A percentile compares a stretch with the other conserved stretches of the same genome.
These are phyloP conservation scores for Lactarius sp. DNA, from an alignment of 768 basidiomycete species.

Conservation along the genomic window DNA sequence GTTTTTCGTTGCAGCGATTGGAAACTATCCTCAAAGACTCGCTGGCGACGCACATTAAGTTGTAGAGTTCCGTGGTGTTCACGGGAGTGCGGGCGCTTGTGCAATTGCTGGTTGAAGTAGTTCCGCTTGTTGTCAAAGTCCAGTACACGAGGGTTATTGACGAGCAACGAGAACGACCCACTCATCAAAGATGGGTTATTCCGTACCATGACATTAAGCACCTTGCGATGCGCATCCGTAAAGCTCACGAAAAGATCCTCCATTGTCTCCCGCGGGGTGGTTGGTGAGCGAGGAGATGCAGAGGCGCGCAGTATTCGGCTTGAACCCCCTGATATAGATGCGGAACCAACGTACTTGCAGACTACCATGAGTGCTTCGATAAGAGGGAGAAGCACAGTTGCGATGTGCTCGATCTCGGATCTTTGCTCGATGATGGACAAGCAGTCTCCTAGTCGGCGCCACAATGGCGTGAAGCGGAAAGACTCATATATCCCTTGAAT, in stretches of 20 bases:
- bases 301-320: slow-evolving; percentile 56
- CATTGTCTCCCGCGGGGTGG: slow-evolving; percentile 69
- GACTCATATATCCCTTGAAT: slow-evolving; percentile 86
- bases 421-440: slow-evolving; percentile 77
- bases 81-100: slow-evolving; percentile 70
- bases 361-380: slow-evolving; percentile 99
- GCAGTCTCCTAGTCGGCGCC: slow-evolving; percentile 88
- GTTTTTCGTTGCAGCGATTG: slow-evolving; percentile 82
- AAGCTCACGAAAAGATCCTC: slow-evolving; percentile 90
- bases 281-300: slow-evolving; percentile 61
- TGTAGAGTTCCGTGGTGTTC: slow-evolving; percentile 83
- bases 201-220: slow-evolving; percentile 95
- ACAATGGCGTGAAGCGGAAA: slow-evolving; percentile 85
- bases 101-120: slow-evolving; percentile 89
- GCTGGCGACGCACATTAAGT: slow-evolving; percentile 81
- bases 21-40: slow-evolving; percentile 98
- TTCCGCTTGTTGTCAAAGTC: slow-evolving; percentile 99
- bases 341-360: slow-evolving; percentile 87
- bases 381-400: slow-evolving; percentile 86
- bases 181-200: slow-evolving; percentile 98
- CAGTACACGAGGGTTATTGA: slow-evolving; percentile 92
- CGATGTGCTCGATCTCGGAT: slow-evolving; percentile 78
- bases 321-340: slow-evolving; percentile 41
- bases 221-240: slow-evolving; percentile 88
- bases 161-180: slow-evolving; percentile 93